Conservation (phyloP, 2,329 filamentous ascomycete genomes). For the Saccharata proteae region DNA sequence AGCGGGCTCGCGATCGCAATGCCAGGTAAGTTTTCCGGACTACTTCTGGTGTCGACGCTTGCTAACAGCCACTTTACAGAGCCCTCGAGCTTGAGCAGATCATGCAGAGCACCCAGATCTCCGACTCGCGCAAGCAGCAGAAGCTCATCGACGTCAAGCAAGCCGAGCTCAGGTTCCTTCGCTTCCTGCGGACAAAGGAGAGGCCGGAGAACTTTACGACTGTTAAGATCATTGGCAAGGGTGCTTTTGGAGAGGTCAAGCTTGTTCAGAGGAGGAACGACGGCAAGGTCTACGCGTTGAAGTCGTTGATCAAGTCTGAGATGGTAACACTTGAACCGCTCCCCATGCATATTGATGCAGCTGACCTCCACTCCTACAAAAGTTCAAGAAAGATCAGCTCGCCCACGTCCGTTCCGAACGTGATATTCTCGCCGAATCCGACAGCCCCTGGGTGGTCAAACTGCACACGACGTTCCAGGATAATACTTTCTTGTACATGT, state of each 20-base stretch:
- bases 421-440: slow-evolving; percentile 96
- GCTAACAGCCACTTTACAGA: slow-evolving; percentile 37
- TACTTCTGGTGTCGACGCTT: neutral
- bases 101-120: slow-evolving; percentile 63
- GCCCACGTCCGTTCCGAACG: slow-evolving; percentile 95
- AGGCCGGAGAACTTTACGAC: slow-evolving; percentile 90
- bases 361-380: slow-evolving; percentile 3
- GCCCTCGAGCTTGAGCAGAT: slow-evolving; percentile 86
- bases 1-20: slow-evolving; percentile 88
- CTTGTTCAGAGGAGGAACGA: slow-evolving; percentile 93
- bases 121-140: slow-evolving; percentile 65
- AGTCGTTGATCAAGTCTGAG: slow-evolving; percentile 95
- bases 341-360: neutral
- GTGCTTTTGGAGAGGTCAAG: slow-evolving; percentile 96
- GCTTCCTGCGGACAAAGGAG: slow-evolving; percentile 87
- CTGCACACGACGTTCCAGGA: slow-evolving; percentile 98
- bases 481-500: slow-evolving; percentile 89
- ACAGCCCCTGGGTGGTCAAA: slow-evolving; percentile 98
- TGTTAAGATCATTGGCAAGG: slow-evolving; percentile 97
- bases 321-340: slow-evolving; percentile 44
- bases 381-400: slow-evolving; percentile 95
- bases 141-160: slow-evolving; percentile 75
- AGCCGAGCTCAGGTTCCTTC: slow-evolving; percentile 84
- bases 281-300: slow-evolving; percentile 95
- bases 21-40: slow-evolving; percentile 54